Evolutionary conservation across 371 early-diverging fungal genomes (phyloP).

Genomic region (Mucor irregularis): DNA sequence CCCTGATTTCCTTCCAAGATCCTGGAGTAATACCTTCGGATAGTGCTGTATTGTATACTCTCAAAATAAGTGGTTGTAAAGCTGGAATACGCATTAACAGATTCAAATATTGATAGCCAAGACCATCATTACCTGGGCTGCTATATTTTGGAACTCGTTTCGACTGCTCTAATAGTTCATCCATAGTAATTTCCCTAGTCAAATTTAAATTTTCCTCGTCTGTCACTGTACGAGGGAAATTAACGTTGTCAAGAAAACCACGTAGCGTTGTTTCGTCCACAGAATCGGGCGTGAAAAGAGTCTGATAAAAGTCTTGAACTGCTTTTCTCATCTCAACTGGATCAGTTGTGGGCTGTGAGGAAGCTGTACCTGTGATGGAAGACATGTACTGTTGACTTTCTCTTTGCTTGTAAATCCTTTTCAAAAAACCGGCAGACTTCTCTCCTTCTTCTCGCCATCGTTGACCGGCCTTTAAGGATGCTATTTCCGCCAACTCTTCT

Average conservation of each 20-base stretch:
- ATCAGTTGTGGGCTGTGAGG: too few species aligned
- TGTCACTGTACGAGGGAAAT: rapidly evolving
- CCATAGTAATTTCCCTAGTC: background rate
- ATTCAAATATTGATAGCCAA: background rate
- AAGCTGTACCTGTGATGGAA: too few species aligned
- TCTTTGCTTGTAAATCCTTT: background rate
- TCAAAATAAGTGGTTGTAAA: background rate
- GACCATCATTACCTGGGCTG: constrained; percentile 4
- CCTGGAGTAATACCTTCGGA: background rate
- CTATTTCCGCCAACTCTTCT: too few species aligned
- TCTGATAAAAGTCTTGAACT: too few species aligned
- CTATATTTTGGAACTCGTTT: background rate
- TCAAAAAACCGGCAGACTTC: constrained; percentile 7
- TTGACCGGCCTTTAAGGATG: too few species aligned
- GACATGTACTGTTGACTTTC: background rate
- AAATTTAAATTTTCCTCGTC: too few species aligned
- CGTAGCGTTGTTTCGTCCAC: too few species aligned
- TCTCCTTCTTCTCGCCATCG: too few species aligned
- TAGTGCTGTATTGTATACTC: background rate
- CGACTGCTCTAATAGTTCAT: background rate
- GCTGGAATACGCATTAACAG: background rate
- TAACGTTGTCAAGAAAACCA: background rate
- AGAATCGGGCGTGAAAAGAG: too few species aligned
- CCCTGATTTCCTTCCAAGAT: background rate
- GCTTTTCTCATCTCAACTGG: too few species aligned